Evolutionary conservation across 305 asterid genomes (phyloP), one percentile per base, ranked within the genome.

Genomic region (Andrographis paniculata): DNA sequence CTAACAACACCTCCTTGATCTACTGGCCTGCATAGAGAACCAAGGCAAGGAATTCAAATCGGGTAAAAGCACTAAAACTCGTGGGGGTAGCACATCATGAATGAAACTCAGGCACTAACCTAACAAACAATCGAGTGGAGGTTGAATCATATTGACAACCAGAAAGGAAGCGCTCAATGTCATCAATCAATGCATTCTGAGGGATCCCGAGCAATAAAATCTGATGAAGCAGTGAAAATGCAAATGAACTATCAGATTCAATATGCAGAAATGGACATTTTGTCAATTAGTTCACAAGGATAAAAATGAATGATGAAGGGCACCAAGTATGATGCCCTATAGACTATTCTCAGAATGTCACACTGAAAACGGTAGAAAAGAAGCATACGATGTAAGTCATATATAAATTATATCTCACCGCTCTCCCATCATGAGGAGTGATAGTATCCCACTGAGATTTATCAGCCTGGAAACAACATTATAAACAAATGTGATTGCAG

Each of bases 161-260:
- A 64, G 80, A 60, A 48, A 85, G 91, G 58, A 85, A 75, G 46
- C 87, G 95, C 53, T 78, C 87, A 15, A 89, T 51, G 53, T 82
- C 94, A 40, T 88, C 97, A 2, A 20, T 0, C 28, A 23, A 0
- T 20, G 97, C 94, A 65, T 52, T 72, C 15, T 82, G 82, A 46
- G 97, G 93, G 50, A 88, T 46, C 42, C 82, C 93, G 36, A 23
- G 66, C 64, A 88, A 61, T 51, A 88, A 31, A 52, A 85, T 39
- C 95, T 88, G 77, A 56, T 27, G 33, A 5, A 27, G 33, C 33
- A 27, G 33, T 5, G 10, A 14, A 43, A 5, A 2, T 5, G 14
- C 39, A 33, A 11, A 12, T 33, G 13, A 33, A 33, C 39, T 8
- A 33, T 33, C 14, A 8, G 13, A 2, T 41, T 27, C 33, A 6